Evolutionary conservation across 176 grass and related monocot species (phyloP), one percentile per base, ranked within the genome.

Genomic region (Alloteropsis semialata): DNA sequence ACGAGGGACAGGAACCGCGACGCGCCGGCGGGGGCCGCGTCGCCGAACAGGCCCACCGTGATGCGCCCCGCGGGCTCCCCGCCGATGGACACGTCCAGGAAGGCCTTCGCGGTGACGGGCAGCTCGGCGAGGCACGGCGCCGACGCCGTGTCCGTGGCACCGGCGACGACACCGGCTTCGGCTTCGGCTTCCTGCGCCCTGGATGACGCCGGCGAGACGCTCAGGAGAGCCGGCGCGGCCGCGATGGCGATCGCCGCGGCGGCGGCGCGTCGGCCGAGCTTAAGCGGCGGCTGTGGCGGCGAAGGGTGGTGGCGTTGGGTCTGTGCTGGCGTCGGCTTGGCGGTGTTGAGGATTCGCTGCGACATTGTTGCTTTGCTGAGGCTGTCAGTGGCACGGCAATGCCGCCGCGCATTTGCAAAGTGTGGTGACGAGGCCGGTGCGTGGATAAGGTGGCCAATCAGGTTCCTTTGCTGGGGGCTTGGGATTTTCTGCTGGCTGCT

Each of bases 21-120:
- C 37, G 90, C 75, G 36, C 84, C 90, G 0, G 90, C 80, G 6
- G 92, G 92, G 8, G 76, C 58, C 24, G 81, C 53, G 45, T 80
- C 84, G 50, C 90, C 90, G 50, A 86, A 93, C 30, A 98, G 90
- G 3, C 90, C 92, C 55, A 98, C 72, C 36, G 84, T 86, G 83
- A 95, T 93, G 65, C 90, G 90, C 32, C 92, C 96, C 0, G 84
- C 96, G 1, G 96, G 92, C 69, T 89, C 92, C 49, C 96, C 92
- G 21, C 94, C 90, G 73, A 98, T 93, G 63, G 96, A 86, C 56
- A 98, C 75, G 67, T 98, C 92, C 82, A 98, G 79, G 84, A 98
- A 98, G 3, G 89, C 96, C 69, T 73, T 91, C 12, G 63, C 41
- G 15, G 81, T 87, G 69, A 92, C 65, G 5, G 75, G 63, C 16